phyloP scores from a whole-genome alignment of 768 basidiomycete genomes.

The Lentinula detonsa region DNA sequence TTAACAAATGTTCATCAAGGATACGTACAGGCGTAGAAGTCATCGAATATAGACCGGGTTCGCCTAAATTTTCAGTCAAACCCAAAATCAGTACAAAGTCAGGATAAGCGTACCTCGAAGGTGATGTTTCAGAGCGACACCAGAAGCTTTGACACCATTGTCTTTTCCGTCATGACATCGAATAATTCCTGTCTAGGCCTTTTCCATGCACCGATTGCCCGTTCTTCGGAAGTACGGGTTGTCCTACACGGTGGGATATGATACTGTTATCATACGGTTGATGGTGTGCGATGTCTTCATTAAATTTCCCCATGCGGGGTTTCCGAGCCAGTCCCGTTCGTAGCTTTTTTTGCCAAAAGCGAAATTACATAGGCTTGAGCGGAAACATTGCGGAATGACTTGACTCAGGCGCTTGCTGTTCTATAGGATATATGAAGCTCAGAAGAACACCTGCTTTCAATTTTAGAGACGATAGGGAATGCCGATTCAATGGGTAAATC shows the following conservation, averaged over 20 bases:
- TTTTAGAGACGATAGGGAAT: not conserved
- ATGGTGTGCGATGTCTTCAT: constrained; percentile 38
- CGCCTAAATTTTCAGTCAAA: constrained; percentile 27
- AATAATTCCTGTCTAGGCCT: constrained; percentile 35
- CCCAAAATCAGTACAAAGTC: not conserved
- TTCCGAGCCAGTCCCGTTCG: constrained; percentile 59
- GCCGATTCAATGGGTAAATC: not conserved
- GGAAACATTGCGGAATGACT: not conserved
- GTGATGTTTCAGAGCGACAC: constrained; percentile 42
- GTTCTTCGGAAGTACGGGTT: constrained; percentile 33
- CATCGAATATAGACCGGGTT: constrained; percentile 56
- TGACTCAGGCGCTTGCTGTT: constrained; percentile 48
- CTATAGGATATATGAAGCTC: constrained; percentile 57
- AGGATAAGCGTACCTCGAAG: constrained; percentile 35
- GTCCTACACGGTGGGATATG: constrained; percentile 48
- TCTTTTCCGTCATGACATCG: constrained; percentile 57
- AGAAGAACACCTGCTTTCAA: constrained; percentile 35
- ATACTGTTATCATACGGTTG: constrained; percentile 51
- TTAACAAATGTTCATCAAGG: not conserved
- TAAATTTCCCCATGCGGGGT: constrained; percentile 34
- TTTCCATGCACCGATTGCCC: constrained; percentile 19
- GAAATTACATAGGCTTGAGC: not conserved
- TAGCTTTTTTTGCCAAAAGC: constrained; percentile 28
- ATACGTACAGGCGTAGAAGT: constrained; percentile 46
- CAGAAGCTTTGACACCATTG: constrained; percentile 52